Conservation (phyloP, 2,329 filamentous ascomycete species). For the Metarhizium robertsii region DNA sequence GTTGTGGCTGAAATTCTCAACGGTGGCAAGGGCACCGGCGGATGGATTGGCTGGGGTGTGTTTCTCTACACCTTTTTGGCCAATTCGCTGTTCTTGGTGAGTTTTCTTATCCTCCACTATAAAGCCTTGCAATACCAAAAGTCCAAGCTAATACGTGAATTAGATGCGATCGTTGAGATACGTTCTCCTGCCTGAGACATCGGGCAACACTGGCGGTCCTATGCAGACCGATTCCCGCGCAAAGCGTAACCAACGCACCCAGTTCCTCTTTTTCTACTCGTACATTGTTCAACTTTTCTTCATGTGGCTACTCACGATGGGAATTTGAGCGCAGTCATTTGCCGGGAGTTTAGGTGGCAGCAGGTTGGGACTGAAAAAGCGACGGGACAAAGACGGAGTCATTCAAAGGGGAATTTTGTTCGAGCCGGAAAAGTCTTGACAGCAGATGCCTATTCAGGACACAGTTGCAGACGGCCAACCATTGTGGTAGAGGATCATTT, state of each 20-base stretch:
- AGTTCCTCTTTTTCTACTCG: conserved; percentile 89
- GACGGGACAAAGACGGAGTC: conserved; percentile 11
- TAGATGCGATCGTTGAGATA: conserved; percentile 93
- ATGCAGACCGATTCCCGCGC: conserved; percentile 67
- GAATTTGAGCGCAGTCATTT: conserved; percentile 16
- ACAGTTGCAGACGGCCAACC: background rate
- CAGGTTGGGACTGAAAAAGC: background rate
- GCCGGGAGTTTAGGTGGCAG: background rate
- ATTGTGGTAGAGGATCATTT: background rate
- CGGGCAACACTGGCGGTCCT: conserved; percentile 53
- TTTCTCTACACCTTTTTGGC: conserved; percentile 90
- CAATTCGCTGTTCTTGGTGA: conserved; percentile 89
- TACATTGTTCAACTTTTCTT: conserved; percentile 90
- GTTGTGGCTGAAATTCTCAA: conserved; percentile 69
- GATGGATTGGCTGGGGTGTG: conserved; percentile 80
- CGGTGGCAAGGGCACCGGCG: conserved; percentile 70
- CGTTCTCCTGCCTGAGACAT: conserved; percentile 80
- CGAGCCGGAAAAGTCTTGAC: background rate
- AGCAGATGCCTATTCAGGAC: background rate
- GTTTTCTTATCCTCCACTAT: conserved; percentile 18
- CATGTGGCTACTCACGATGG: conserved; percentile 66
- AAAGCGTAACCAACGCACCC: conserved; percentile 78
- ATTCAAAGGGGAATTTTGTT: background rate
- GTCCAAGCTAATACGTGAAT: conserved; percentile 8
- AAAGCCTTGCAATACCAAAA: background rate